Conservation (phyloP, 331 rosid genomes). For the Acacia pycnantha region DNA sequence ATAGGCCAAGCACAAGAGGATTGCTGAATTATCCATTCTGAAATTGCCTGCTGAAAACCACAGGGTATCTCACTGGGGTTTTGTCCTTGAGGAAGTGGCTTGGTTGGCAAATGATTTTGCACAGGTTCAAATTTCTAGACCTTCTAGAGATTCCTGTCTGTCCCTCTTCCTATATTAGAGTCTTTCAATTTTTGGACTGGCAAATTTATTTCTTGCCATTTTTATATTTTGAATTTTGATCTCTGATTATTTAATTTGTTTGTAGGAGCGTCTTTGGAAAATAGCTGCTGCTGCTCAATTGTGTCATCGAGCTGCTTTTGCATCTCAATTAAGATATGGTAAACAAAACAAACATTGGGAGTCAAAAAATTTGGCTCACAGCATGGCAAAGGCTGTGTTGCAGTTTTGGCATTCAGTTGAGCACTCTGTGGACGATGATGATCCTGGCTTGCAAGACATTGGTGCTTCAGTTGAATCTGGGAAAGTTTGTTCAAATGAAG, state of each 20-base stretch:
- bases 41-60: slow-evolving; percentile 40
- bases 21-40: slow-evolving; percentile 66
- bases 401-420: slow-evolving; percentile 84
- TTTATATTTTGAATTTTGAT: slow-evolving; percentile 2
- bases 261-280: slow-evolving; percentile 90
- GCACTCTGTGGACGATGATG: slow-evolving; percentile 38
- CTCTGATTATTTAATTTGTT: slow-evolving; percentile 8
- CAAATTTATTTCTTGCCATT: not conserved
- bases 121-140: slow-evolving; percentile 51
- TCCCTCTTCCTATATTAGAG: not conserved
- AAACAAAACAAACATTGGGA: slow-evolving; percentile 43
- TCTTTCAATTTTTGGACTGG: not conserved
- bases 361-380: slow-evolving; percentile 58
- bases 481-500: slow-evolving; percentile 35
- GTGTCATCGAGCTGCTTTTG: slow-evolving; percentile 50
- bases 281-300: slow-evolving; percentile 65
- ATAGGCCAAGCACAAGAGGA: slow-evolving; percentile 85
- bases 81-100: slow-evolving; percentile 83
- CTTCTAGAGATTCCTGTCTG: not conserved
- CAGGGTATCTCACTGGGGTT: slow-evolving; percentile 74
- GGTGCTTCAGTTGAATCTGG: slow-evolving; percentile 32
- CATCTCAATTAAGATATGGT: slow-evolving; percentile 57
- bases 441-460: slow-evolving; percentile 28
- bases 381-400: slow-evolving; percentile 67
- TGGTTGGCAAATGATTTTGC: slow-evolving; percentile 97